Base-by-base conservation (phyloP, 306 rosid species). In the Vigna reflexopilosa region DNA sequence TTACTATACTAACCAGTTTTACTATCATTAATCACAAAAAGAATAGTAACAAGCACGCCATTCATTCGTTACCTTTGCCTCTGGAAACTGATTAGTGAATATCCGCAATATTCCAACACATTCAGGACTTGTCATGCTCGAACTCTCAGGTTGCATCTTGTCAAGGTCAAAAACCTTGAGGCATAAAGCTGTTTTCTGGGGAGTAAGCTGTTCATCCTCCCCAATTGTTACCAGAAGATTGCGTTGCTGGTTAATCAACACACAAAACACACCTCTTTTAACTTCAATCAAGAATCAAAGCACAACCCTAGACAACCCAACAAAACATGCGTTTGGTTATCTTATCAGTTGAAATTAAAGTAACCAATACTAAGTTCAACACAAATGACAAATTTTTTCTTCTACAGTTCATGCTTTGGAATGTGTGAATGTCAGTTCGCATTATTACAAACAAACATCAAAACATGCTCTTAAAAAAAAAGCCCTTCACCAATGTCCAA, bases 91-190 rank as follows among this genome's bases (percentile, higher is more conserved):
- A 78, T 86, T 93, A 19, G 99, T 95, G 88, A 95, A 95, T 77
- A 95, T 89, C 34, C 98, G 92, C 86, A 95, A 74, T 76, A 89
- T 95, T 80, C 99, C 99, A 80, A 95, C 93, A 83, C 99, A 95
- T 80, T 95, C 98, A 20, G 99, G 99, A 85, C 73, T 88, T 1
- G 84, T 74, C 6, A 86, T 75, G 86, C 98, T 95, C 9, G 99
- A 80, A 80, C 99, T 81, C 83, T 91, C 98, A 0, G 97, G 83
- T 82, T 95, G 90, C 77, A 93, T 95, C 87, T 87, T 95, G 83
- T 95, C 99, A 24, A 95, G 93, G 83, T 93, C 96, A 61, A 95
- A 95, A 80, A 95, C 99, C 88, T 93, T 95, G 51, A 95, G 87
- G 78, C 99, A 95, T 84, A 84, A 70, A 64, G 97, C 84, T 13